phyloP scores from a whole-genome alignment of 306 rosid species.

The Lathyrus oleraceus region DNA sequence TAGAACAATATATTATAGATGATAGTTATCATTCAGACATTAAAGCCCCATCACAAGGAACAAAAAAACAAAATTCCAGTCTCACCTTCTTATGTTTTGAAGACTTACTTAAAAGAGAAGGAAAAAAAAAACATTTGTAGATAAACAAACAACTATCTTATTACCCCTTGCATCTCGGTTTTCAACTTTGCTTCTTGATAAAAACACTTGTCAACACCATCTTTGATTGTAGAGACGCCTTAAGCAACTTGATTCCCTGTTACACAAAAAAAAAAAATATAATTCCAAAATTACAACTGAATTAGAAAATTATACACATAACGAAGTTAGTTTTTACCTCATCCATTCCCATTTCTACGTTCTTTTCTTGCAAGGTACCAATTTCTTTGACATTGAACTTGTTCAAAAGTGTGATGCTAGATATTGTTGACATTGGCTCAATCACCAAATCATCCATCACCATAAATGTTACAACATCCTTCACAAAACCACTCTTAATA shows the following conservation, averaged over 20 bases:
- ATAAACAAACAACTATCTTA: background rate
- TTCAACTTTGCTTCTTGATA: constrained; percentile 4
- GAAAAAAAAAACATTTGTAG: background rate
- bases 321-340: constrained; percentile 23
- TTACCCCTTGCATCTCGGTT: background rate
- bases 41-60: background rate
- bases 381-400: constrained; percentile 42
- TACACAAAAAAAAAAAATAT: background rate
- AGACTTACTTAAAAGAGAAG: background rate
- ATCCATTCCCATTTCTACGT: constrained; percentile 33
- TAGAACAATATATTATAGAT: background rate
- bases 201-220: constrained; percentile 31
- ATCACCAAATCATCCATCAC: constrained; percentile 48
- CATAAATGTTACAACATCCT: constrained; percentile 43
- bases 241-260: constrained; percentile 23
- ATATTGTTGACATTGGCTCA: constrained; percentile 42
- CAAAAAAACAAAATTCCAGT: background rate
- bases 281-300: background rate
- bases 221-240: constrained; percentile 27
- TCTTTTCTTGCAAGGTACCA: constrained; percentile 35
- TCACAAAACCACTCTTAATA: constrained; percentile 23
- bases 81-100: background rate
- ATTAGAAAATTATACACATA: background rate
- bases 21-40: background rate
- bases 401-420: constrained; percentile 30